Conservation (phyloP, 177 flowering plant genomes). For the Telopea speciosissima region DNA sequence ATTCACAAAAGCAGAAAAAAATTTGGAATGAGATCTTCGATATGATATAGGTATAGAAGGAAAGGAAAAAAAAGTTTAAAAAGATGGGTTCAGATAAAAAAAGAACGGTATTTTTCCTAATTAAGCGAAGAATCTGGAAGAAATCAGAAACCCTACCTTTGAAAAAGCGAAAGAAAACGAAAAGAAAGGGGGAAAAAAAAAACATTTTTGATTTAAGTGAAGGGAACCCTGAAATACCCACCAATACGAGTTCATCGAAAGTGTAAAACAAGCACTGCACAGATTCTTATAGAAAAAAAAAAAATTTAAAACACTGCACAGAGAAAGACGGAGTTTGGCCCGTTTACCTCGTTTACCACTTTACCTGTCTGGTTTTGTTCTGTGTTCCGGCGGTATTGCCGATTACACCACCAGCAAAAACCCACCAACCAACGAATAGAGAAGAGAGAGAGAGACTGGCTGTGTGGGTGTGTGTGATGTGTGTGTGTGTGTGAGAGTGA, state of each 20-base stretch:
- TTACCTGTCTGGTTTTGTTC: neutral
- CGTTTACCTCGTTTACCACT: neutral
- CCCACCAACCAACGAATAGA: too few relatives aligned
- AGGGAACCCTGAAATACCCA: neutral
- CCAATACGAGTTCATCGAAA: neutral
- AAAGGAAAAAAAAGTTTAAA: too few relatives aligned
- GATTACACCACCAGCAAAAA: too few relatives aligned
- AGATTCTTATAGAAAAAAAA: too few relatives aligned
- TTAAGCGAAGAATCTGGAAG: constrained; percentile 10
- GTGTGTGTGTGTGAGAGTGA: too few relatives aligned
- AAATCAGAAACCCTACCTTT: constrained; percentile 18
- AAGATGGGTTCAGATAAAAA: neutral
- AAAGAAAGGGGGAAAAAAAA: neutral
- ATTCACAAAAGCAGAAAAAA: too few relatives aligned
- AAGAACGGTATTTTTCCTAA: constrained; percentile 17
- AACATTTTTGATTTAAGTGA: constrained; percentile 4
- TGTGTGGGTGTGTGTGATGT: too few relatives aligned
- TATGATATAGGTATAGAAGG: neutral
- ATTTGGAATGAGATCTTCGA: too few relatives aligned
- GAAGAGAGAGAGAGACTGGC: too few relatives aligned
- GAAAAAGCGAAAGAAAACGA: neutral
- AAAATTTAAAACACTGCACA: too few relatives aligned
- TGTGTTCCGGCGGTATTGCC: too few relatives aligned
- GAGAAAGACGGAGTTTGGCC: neutral
- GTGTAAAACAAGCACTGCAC: neutral